A percentile compares a stretch with the other conserved stretches of the same genome.
Conservation (phyloP, 176 grass and related monocot species). For the Zoysia japonica region DNA sequence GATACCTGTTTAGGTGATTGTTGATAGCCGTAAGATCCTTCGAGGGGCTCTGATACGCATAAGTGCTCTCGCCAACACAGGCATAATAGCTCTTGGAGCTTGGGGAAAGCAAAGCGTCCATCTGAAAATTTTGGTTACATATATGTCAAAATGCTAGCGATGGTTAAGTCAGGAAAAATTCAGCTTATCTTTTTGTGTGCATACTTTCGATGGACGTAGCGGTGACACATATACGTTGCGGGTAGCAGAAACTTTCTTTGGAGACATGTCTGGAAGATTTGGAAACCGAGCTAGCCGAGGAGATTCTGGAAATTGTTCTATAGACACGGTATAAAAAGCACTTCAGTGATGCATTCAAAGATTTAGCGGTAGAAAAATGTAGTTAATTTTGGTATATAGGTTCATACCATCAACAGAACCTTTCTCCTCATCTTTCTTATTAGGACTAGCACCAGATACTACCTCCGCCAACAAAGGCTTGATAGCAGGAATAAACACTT, state of each 20-base stretch:
- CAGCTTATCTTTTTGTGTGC: not conserved
- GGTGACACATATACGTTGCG: constrained; percentile 96
- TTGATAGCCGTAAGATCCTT: constrained; percentile 95
- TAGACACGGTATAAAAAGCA: constrained; percentile 9
- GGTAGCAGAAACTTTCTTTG: constrained; percentile 96
- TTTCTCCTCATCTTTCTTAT: constrained; percentile 67
- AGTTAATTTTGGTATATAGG: constrained; percentile 6
- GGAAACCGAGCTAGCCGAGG: constrained; percentile 86
- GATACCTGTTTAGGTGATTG: constrained; percentile 81
- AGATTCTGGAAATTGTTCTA: constrained; percentile 84
- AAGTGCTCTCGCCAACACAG: constrained; percentile 95
- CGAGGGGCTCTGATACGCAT: constrained; percentile 93
- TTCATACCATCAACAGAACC: constrained; percentile 60
- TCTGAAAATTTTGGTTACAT: constrained; percentile 50
- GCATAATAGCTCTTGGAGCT: constrained; percentile 99
- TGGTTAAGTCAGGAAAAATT: constrained; percentile 17
- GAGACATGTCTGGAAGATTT: constrained; percentile 97
- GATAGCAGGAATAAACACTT: constrained; percentile 84
- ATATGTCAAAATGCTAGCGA: not conserved
- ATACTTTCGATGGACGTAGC: constrained; percentile 80
- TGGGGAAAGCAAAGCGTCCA: constrained; percentile 86
- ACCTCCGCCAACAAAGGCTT: constrained; percentile 88
- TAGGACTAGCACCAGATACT: constrained; percentile 59
- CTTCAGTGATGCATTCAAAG: constrained; percentile 36
- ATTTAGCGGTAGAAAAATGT: constrained; percentile 5